Base-by-base conservation (phyloP, 352 stramenopile species). In the Pythium biforme region DNA sequence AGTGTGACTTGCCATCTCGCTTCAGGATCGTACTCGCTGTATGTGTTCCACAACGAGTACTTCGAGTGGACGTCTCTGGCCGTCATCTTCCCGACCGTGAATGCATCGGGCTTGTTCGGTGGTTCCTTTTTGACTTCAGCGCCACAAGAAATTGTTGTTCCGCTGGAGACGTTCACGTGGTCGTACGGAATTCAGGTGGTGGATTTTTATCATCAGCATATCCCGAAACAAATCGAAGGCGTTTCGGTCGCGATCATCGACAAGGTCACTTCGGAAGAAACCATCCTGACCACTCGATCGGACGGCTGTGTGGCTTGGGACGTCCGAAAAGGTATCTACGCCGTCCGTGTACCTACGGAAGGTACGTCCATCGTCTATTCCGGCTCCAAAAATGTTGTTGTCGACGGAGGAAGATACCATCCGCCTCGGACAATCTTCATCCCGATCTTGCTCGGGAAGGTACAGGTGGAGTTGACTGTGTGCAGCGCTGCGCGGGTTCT, bases 1-100 rank as follows among this genome's bases (percentile, higher is more conserved):
- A 45, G 60, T 23, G 57, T 67, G 4, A 75, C 58, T 1, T 88
- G 79, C 26, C 68, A 62, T 6, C 59, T 90, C 2, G 59, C 73
- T 9, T 76, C 81, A 2, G 81, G 81, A 0, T 87, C 79, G 14
- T 90, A 90, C 69, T 86, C 77, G 2, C 7, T 90, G 6, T 88
- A 90, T 39, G 72, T 90, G 0, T 89, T 87, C 59, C 79, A 90
- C 56, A 54, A 75, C n/a, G 79, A 89, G 27, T 87, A 75, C 55
- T 88, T 89, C 46, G 81, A 90, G 66, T 89, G 81, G 79, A 90
- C 74, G 1, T 90, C 79, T 9, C 59, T 84, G 15, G 62, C 71
- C 3, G 73, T 86, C 4, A 58, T 90, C 5, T 90, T 84, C 33
- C 77, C 81, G 7, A 79, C 69, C 1, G 68, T 77, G 20, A 84